Evolutionary conservation across 1,139 yeast species (phyloP).

Genomic region (Suhomyces guaymorum): DNA sequence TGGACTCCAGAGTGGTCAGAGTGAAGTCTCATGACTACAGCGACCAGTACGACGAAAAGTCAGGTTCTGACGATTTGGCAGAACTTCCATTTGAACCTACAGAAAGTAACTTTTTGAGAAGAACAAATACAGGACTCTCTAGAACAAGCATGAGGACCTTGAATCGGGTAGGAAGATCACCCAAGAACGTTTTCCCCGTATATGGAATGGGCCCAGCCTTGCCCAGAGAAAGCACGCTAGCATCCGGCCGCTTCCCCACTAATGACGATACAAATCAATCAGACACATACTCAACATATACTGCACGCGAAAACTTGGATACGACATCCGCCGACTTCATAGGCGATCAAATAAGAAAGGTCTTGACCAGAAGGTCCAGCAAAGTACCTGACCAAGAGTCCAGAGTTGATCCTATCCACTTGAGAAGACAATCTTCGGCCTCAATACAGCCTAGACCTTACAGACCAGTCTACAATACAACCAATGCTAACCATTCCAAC

Average conservation of each 20-base stretch:
- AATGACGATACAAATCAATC: conserved; percentile 7
- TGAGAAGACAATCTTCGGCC: conserved; percentile 14
- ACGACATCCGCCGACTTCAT: conserved; percentile 29
- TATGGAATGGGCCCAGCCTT: conserved; percentile 71
- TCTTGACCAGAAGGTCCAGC: conserved; percentile 18
- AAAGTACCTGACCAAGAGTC: conserved; percentile 8
- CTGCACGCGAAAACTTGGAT: conserved; percentile 8
- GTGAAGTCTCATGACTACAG: conserved; percentile 1
- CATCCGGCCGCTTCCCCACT: conserved; percentile 30
- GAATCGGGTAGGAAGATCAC: conserved; percentile 46
- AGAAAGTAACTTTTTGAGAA: conserved; percentile 1
- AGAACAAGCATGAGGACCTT: conserved; percentile 9
- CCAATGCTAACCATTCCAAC: conserved; percentile 14
- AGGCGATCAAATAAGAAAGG: conserved; percentile 30
- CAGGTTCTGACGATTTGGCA: neutral
- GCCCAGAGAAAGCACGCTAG: conserved; percentile 56
- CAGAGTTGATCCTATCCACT: conserved; percentile 3
- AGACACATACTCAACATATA: conserved; percentile 4
- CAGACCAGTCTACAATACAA: conserved; percentile 9
- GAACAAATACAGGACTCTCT: conserved; percentile 9
- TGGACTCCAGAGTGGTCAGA: conserved; percentile 70
- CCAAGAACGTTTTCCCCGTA: conserved; percentile 77
- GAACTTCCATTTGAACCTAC: no score
- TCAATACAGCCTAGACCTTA: conserved; percentile 11
- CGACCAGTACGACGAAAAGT: conserved; percentile 10